These are phyloP conservation scores for Vaccinium myrtillus DNA, from an alignment of 148 eudicot genomes.

Conservation along the genomic window DNA sequence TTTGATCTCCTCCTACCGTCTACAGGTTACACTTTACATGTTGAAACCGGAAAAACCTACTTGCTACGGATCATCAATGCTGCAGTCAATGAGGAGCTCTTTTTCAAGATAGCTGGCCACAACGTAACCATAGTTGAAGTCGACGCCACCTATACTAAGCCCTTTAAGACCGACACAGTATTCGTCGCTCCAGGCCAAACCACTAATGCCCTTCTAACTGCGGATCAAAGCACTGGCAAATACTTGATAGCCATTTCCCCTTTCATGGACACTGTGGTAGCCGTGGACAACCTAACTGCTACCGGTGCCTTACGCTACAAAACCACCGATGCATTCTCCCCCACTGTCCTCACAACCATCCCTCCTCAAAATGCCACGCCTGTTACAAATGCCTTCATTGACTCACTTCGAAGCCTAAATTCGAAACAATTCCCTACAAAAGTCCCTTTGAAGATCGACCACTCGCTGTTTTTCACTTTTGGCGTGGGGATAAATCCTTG, in stretches of 20 bases:
- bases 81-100: slow-evolving; percentile 71
- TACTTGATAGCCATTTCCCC: slow-evolving; percentile 62
- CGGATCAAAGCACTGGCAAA: slow-evolving; percentile 43
- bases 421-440: slow-evolving; percentile 51
- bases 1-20: not conserved
- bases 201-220: slow-evolving; percentile 57
- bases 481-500: slow-evolving; percentile 71
- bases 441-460: slow-evolving; percentile 52
- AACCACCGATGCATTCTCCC: slow-evolving; percentile 19
- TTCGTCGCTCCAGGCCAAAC: slow-evolving; percentile 83
- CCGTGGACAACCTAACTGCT: slow-evolving; percentile 53
- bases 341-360: slow-evolving; percentile 33
- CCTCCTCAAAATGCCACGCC: slow-evolving; percentile 60
- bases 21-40: slow-evolving; percentile 54
- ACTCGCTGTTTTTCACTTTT: slow-evolving; percentile 47
- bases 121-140: slow-evolving; percentile 68
- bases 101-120: slow-evolving; percentile 69
- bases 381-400: slow-evolving; percentile 26
- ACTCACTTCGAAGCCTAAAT: slow-evolving; percentile 51
- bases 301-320: slow-evolving; percentile 45
- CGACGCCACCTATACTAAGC: slow-evolving; percentile 67
- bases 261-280: slow-evolving; percentile 74
- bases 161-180: slow-evolving; percentile 55
- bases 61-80: slow-evolving; percentile 70
- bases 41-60: slow-evolving; percentile 56